phyloP scores from a whole-genome alignment of 164 flowering plant genomes.

The Santalum album region DNA sequence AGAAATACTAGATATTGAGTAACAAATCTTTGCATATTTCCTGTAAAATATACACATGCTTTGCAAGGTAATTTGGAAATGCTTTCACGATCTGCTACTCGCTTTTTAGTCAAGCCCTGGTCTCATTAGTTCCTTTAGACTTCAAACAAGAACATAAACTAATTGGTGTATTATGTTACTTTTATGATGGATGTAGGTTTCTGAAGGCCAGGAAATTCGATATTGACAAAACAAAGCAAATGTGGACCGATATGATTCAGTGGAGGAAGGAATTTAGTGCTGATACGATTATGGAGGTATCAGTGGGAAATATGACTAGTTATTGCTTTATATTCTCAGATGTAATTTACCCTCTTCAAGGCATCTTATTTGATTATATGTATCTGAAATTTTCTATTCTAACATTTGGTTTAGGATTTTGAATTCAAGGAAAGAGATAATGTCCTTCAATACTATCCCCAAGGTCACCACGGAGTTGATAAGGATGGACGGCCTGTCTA shows the following conservation, averaged over 20 bases:
- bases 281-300: slow-evolving; percentile 75
- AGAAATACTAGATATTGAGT: too few relatives aligned
- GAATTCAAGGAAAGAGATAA: slow-evolving; percentile 70
- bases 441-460: slow-evolving; percentile 75
- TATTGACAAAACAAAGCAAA: slow-evolving; percentile 38
- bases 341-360: neutral
- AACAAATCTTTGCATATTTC: too few relatives aligned
- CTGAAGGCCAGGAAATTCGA: slow-evolving; percentile 46
- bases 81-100: too few relatives aligned
- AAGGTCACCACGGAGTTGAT: slow-evolving; percentile 93
- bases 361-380: neutral
- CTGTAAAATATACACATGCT: too few relatives aligned
- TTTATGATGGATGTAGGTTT: too few relatives aligned
- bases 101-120: too few relatives aligned
- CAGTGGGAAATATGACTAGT: neutral
- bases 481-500: slow-evolving; percentile 90
- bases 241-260: slow-evolving; percentile 43
- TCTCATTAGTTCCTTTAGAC: too few relatives aligned
- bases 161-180: too few relatives aligned
- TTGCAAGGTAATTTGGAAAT: too few relatives aligned
- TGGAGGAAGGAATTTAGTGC: slow-evolving; percentile 53
- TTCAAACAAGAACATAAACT: too few relatives aligned
- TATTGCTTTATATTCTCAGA: neutral
- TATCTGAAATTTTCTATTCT: neutral
- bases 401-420: slow-evolving; percentile 44